Evolutionary conservation across 192 early-diverging fungal genomes (phyloP), one percentile per base, ranked within the genome.

Genomic region (Piromyces sp.): DNA sequence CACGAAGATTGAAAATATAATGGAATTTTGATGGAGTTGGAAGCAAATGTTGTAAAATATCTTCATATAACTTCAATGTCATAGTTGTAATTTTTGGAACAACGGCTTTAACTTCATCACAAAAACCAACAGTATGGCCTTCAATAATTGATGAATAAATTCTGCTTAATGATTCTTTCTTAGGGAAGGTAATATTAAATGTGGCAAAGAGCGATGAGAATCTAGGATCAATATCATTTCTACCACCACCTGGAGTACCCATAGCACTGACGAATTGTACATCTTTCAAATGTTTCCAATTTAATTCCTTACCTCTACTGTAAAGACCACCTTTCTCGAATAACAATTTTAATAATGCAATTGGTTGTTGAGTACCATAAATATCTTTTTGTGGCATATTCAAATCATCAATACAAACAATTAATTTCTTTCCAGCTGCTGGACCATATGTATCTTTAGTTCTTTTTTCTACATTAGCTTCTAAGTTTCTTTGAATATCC

Each of bases 311-410:
- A 22, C 90, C 90, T 30, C 90, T 82, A 80, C 90, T 89, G 58
- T 91, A 91, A 9, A 89, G 81, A 28, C 90, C 90, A 9, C 90
- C 90, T 28, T 86, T 83, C 83, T 91, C 90, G 79, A 91, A 88
- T n/a, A 91, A 80, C 12, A 91, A 86, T 42, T 91, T 91, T 5
- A 91, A 81, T 19, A 90, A 84, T 2, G 90, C 90, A 82, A 91
- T 91, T 13, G 90, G 90, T 83, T 91, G 90, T 82, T 91, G 90
- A 16, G 90, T 91, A 29, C 90, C 90, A 79, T 91, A 91, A 5
- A 89, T 91, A 83, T 91, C 90, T 81, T 90, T 91, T n/a, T 87
- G 81, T 11, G 90, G 90, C 90, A 91, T 91, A 83, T 91, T 91
- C 15, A 91, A 82, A 83, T 91, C 90, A 42, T 91, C 90, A 19